These are phyloP conservation scores for Davidsoniella eucalypti DNA, from an alignment of 2,329 filamentous ascomycete species.

Conservation along the genomic window DNA sequence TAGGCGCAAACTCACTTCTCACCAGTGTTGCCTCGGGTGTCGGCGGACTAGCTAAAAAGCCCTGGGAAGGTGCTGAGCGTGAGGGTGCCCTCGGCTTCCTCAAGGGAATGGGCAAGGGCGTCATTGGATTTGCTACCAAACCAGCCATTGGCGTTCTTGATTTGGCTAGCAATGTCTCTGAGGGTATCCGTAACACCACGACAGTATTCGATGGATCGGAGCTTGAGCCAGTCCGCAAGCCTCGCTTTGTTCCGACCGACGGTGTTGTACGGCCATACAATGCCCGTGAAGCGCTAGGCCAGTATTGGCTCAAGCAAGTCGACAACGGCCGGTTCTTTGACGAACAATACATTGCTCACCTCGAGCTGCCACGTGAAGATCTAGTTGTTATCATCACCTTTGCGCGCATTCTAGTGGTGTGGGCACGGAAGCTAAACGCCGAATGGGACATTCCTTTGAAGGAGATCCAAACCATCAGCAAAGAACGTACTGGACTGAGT, in stretches of 20 bases:
- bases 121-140: conserved; percentile 89
- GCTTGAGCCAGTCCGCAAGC: conserved; percentile 83
- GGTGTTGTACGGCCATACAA: conserved; percentile 90
- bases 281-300: conserved; percentile 84
- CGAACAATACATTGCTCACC: conserved; percentile 90
- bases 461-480: conserved; percentile 91
- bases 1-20: conserved; percentile 87
- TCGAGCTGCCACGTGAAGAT: conserved; percentile 79
- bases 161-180: conserved; percentile 88
- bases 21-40: conserved; percentile 87
- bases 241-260: conserved; percentile 80
- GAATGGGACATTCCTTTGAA: conserved; percentile 96
- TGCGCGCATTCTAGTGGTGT: conserved; percentile 73
- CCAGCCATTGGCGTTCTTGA: conserved; percentile 94
- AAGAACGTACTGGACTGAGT: conserved; percentile 87
- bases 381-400: conserved; percentile 83
- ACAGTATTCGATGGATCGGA: conserved; percentile 94
- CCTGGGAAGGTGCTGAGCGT: conserved; percentile 86
- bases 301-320: conserved; percentile 97
- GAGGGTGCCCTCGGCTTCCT: conserved; percentile 90
- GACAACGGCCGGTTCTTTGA: conserved; percentile 97
- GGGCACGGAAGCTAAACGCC: conserved; percentile 66
- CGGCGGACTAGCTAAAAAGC: conserved; percentile 81
- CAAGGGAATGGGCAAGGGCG: conserved; percentile 91
- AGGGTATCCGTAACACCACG: conserved; percentile 95